A percentile compares a stretch with the other conserved stretches of the same genome.
Evolutionary conservation across 2,329 filamentous ascomycete genomes (phyloP).

Genomic region (Mycocentrospora acerina): DNA sequence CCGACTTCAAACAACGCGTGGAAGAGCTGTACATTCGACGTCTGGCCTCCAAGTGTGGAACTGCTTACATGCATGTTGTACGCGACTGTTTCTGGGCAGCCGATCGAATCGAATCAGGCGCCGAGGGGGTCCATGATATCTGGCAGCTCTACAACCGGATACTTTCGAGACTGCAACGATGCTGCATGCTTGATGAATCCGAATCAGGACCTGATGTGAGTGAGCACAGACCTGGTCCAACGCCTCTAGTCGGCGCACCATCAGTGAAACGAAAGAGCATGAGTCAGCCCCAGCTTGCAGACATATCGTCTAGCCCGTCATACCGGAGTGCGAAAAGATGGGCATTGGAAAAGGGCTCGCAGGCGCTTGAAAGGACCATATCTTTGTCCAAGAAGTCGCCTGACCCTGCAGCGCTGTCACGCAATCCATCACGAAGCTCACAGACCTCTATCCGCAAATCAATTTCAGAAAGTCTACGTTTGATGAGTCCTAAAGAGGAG

Average conservation of each 20-base stretch:
- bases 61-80: constrained; percentile 73
- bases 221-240: constrained; percentile 24
- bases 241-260: constrained; percentile 21
- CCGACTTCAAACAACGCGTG: constrained; percentile 64
- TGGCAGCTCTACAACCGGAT: constrained; percentile 47
- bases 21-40: constrained; percentile 65
- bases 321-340: constrained; percentile 39
- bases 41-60: constrained; percentile 69
- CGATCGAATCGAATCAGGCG: constrained; percentile 46
- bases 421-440: constrained; percentile 34
- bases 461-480: constrained; percentile 31
- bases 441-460: constrained; percentile 38
- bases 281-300: constrained; percentile 26
- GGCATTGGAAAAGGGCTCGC: constrained; percentile 38
- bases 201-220: constrained; percentile 34
- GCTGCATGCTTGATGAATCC: constrained; percentile 43
- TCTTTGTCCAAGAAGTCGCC: constrained; percentile 34
- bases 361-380: constrained; percentile 36
- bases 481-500: constrained; percentile 36
- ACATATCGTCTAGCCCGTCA: constrained; percentile 33
- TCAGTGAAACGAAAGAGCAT: constrained; percentile 37
- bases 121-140: constrained; percentile 35
- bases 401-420: constrained; percentile 26
- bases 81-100: constrained; percentile 71
- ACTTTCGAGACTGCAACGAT: constrained; percentile 44